These are phyloP conservation scores for Pleurozium schreberi DNA, from an alignment of 225 moss, liverwort and hornwort species.

Conservation along the genomic window DNA sequence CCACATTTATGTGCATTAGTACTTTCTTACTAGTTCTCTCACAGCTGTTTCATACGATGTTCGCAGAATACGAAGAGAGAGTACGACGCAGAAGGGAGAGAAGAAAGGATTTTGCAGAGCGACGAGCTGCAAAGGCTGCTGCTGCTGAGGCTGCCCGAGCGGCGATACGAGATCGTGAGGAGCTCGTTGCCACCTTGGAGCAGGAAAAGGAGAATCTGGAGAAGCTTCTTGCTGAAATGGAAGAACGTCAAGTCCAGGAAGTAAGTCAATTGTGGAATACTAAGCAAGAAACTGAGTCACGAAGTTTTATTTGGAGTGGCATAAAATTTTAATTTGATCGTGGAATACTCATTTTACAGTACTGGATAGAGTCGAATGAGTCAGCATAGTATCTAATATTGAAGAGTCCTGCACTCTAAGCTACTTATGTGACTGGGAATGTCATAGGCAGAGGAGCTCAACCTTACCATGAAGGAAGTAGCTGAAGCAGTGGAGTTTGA, in stretches of 20 bases:
- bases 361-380: background rate
- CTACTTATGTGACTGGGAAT: background rate
- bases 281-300: background rate
- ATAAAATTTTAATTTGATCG: background rate
- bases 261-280: constrained; percentile 9
- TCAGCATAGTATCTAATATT: background rate
- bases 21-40: background rate
- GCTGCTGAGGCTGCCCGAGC: constrained; percentile 62
- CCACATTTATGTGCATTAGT: background rate
- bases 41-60: background rate
- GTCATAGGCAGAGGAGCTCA: constrained; percentile 54
- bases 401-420: background rate
- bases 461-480: constrained; percentile 60
- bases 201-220: constrained; percentile 57
- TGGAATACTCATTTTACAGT: background rate
- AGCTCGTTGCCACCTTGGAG: constrained; percentile 51
- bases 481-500: constrained; percentile 66
- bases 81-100: constrained; percentile 40
- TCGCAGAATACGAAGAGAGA: constrained; percentile 70
- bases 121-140: constrained; percentile 42
- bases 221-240: constrained; percentile 52
- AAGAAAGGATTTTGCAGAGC: constrained; percentile 35
- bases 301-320: background rate
- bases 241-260: constrained; percentile 69
- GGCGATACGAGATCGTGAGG: constrained; percentile 56